Evolutionary conservation across 129 eudicot species (phyloP).

Genomic region (Saposhnikovia divaricata): DNA sequence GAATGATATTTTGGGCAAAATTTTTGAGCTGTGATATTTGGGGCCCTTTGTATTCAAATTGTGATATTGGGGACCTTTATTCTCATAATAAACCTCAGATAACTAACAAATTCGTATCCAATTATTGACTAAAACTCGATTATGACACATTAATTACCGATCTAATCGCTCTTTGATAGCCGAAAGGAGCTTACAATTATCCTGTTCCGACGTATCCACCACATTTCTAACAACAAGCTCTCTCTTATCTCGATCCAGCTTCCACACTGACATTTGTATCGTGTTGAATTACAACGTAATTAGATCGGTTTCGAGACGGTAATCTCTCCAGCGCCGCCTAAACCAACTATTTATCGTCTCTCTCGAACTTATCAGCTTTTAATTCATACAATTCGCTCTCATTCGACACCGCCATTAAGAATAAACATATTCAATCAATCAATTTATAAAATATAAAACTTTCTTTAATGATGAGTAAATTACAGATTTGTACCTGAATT

Average conservation of each 20-base stretch:
- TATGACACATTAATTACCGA: conserved; percentile 15
- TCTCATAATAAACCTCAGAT: too few species aligned
- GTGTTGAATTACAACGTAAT: conserved; percentile 37
- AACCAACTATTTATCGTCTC: conserved; percentile 53
- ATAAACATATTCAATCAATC: too few species aligned
- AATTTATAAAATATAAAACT: too few species aligned
- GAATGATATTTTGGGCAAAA: too few species aligned
- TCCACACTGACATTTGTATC: conserved; percentile 52
- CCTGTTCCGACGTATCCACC: conserved; percentile 73
- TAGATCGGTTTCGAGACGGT: conserved; percentile 49
- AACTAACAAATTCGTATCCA: too few species aligned
- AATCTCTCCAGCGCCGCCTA: conserved; percentile 76
- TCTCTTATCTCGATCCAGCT: conserved; percentile 44
- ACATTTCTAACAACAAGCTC: conserved; percentile 62
- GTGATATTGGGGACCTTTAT: too few species aligned
- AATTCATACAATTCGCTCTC: conserved; percentile 71
- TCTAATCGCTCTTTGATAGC: conserved; percentile 66
- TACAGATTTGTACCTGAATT: too few species aligned
- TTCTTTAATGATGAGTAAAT: too few species aligned
- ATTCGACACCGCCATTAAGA: conserved; percentile 61
- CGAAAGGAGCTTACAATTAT: conserved; percentile 63
- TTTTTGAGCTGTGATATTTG: too few species aligned
- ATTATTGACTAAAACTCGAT: too few species aligned
- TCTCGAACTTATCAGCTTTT: conserved; percentile 38
- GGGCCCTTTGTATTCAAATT: too few species aligned